Conservation (phyloP, 2,329 filamentous ascomycete genomes). For the Fusarium sterilihyphosum region DNA sequence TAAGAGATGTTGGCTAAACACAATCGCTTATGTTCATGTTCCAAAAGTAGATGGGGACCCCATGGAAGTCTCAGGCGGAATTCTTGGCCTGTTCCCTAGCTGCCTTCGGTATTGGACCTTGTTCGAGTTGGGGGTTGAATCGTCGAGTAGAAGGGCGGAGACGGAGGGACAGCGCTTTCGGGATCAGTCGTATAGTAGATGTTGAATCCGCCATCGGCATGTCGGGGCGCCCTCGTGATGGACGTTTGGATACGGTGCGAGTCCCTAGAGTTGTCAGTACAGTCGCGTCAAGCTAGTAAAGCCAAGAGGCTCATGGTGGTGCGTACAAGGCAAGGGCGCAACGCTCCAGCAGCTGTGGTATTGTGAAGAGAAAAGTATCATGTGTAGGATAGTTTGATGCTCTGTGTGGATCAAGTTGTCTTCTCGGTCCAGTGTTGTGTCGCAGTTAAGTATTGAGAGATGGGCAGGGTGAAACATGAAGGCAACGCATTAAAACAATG, state of each 20-base stretch:
- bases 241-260: accelerated
- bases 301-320: accelerated
- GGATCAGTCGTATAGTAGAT: background rate
- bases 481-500: accelerated
- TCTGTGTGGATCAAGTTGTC: accelerated
- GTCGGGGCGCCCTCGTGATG: accelerated
- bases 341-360: accelerated
- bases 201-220: accelerated
- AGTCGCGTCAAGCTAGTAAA: background rate
- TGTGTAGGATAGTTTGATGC: accelerated
- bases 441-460: accelerated
- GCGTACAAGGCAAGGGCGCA: accelerated
- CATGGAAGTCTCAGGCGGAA: accelerated
- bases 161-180: too few relatives aligned
- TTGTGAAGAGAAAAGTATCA: accelerated
- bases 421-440: accelerated
- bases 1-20: background rate
- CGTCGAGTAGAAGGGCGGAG: accelerated
- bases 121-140: background rate
- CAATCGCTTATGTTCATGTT: accelerated
- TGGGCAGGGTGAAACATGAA: accelerated
- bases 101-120: accelerated
- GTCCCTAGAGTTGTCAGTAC: background rate
- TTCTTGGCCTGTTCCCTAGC: accelerated
- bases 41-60: accelerated